A percentile compares a stretch with the other conserved stretches of the same genome.
phyloP scores from a whole-genome alignment of 441 rosid genomes.

The Erysimum pusillum region DNA sequence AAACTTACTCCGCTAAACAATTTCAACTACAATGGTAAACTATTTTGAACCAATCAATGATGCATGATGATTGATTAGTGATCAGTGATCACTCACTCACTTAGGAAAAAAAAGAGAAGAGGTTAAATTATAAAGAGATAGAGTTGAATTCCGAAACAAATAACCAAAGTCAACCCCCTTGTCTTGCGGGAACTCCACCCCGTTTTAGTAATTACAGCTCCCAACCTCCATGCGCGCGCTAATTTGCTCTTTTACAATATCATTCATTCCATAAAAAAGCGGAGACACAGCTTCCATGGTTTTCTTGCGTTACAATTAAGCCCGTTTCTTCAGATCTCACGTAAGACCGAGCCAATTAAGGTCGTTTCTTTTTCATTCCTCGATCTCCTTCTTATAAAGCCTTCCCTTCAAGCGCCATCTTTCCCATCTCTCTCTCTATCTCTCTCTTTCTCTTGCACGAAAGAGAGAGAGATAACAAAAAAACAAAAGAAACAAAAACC shows the following conservation, averaged over 20 bases:
- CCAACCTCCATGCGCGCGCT: constrained; percentile 31
- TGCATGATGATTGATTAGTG: not conserved
- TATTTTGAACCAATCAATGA: no score
- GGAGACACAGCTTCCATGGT: constrained; percentile 37
- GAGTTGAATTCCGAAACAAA: constrained; percentile 9
- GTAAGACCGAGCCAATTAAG: constrained; percentile 34
- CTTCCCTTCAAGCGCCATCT: constrained; percentile 25
- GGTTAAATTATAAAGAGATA: not conserved
- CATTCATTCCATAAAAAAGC: constrained; percentile 1
- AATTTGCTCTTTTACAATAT: constrained; percentile 20
- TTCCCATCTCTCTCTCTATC: constrained; percentile 26
- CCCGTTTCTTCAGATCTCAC: constrained; percentile 49
- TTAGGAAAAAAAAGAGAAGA: not conserved
- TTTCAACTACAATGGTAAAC: no score
- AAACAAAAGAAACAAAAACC: not conserved
- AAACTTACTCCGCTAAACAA: no score
- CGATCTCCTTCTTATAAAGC: constrained; percentile 30
- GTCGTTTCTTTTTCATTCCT: constrained; percentile 41
- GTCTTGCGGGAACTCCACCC: constrained; percentile 4
- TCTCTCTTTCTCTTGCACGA: constrained; percentile 48
- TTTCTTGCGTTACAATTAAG: constrained; percentile 34
- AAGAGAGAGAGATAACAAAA: constrained; percentile 55
- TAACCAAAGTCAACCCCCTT: constrained; percentile 8
- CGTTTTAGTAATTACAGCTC: constrained; percentile 31
- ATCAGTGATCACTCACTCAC: not conserved